A percentile compares a stretch with the other conserved stretches of the same genome.
phyloP scores from a whole-genome alignment of 2,329 filamentous ascomycete species.

The Stemphylium lycopersici region DNA sequence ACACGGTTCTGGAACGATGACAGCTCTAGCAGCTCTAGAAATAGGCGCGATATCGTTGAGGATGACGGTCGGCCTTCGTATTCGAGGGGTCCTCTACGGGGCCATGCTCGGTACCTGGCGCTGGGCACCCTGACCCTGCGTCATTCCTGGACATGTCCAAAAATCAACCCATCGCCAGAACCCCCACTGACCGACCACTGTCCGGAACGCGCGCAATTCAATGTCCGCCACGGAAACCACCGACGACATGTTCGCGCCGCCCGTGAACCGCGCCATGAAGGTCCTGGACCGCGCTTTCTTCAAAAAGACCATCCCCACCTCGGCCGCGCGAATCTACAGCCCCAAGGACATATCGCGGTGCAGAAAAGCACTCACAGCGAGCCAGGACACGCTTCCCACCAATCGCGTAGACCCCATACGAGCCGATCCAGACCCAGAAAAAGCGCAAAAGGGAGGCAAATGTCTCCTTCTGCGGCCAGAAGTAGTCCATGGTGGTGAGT shows the following conservation, averaged over 20 bases:
- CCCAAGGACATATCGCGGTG: conserved; percentile 75
- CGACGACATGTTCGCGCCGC: conserved; percentile 72
- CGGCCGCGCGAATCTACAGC: conserved; percentile 79
- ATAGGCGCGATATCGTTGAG: background rate
- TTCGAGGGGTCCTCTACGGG: conserved; percentile 1
- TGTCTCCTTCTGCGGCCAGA: conserved; percentile 56
- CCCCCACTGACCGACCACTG: background rate
- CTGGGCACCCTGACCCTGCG: conserved; percentile 9
- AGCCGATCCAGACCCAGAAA: conserved; percentile 64
- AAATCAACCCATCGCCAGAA: conserved; percentile 9
- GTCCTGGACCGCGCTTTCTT: conserved; percentile 85
- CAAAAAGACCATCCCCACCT: conserved; percentile 73
- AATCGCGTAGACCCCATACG: conserved; percentile 68
- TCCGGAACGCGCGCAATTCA: conserved; percentile 19
- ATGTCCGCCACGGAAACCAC: conserved; percentile 42
- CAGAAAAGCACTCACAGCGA: conserved; percentile 68
- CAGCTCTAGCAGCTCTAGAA: background rate
- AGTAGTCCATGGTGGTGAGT: conserved; percentile 47
- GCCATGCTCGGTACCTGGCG: background rate
- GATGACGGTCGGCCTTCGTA: background rate
- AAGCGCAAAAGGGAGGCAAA: conserved; percentile 56
- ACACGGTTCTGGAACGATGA: background rate
- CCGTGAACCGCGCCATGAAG: conserved; percentile 78
- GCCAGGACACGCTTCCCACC: conserved; percentile 68
- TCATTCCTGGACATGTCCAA: conserved; percentile 8